Conservation (phyloP, 2,329 filamentous ascomycete species). For the Huntiella moniliformis region DNA sequence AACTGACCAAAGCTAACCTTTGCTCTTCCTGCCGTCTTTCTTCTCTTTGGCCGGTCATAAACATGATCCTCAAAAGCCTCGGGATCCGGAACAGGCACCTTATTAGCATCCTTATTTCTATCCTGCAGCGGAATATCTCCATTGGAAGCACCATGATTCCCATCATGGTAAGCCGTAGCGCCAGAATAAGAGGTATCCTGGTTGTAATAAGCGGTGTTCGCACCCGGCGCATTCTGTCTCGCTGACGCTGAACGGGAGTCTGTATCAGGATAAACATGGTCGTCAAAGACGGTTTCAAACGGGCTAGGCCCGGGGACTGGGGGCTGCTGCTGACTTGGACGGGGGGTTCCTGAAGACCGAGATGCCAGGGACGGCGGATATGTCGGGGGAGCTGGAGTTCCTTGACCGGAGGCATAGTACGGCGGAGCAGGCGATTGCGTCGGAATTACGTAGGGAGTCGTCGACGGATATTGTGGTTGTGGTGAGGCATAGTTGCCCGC, state of each 20-base stretch:
- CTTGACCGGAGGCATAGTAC: slow-evolving; percentile 11
- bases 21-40: slow-evolving; percentile 19
- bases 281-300: slow-evolving; percentile 49
- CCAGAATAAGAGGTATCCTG: slow-evolving; percentile 41
- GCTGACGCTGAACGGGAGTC: slow-evolving; percentile 3
- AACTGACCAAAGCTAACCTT: slow-evolving; percentile 38
- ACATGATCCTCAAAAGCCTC: slow-evolving; percentile 35
- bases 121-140: slow-evolving; percentile 41
- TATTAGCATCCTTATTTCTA: slow-evolving; percentile 16
- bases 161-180: slow-evolving; percentile 21
- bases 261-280: slow-evolving; percentile 42
- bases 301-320: slow-evolving; percentile 25
- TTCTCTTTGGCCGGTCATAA: slow-evolving; percentile 33
- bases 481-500: slow-evolving; percentile 2
- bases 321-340: slow-evolving; percentile 9
- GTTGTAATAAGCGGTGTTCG: slow-evolving; percentile 15
- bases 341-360: slow-evolving; percentile 14
- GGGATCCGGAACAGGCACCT: slow-evolving; percentile 20
- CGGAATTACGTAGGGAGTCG: slow-evolving; percentile 1
- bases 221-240: slow-evolving; percentile 16
- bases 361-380: slow-evolving; percentile 13
- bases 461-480: slow-evolving; percentile 6
- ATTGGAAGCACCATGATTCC: slow-evolving; percentile 17
- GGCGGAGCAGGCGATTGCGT: slow-evolving; percentile 6
- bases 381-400: slow-evolving; percentile 4